Evolutionary conservation across 345 rosid species (phyloP).

Genomic region (Populus euphratica): DNA sequence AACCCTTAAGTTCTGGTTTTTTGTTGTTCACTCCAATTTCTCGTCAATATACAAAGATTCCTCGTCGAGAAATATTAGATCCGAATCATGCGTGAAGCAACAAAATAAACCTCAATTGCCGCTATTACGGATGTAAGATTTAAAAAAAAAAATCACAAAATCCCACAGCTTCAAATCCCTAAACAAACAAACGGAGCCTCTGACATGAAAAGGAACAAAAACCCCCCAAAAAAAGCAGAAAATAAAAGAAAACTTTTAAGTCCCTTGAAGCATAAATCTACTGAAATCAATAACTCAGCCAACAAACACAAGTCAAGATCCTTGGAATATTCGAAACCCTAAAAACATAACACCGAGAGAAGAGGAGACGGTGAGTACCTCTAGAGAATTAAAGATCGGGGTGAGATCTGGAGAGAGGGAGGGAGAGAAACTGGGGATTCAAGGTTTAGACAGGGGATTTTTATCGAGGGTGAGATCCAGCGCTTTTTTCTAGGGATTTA

Average conservation of each 20-base stretch:
- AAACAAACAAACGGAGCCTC: not conserved
- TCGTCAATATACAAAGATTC: not conserved
- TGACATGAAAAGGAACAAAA: not conserved
- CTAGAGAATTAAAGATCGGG: not conserved
- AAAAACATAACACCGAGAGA: not conserved
- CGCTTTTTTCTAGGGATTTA: not conserved
- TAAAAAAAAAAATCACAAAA: not conserved
- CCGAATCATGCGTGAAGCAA: not conserved
- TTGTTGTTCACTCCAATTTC: not conserved
- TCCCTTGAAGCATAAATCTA: not conserved
- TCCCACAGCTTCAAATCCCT: not conserved
- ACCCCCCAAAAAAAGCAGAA: not conserved
- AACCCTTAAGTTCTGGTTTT: not conserved
- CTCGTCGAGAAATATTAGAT: not conserved
- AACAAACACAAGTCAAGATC: not conserved
- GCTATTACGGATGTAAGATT: not conserved
- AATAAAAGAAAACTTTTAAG: not conserved
- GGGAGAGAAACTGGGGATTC: not conserved
- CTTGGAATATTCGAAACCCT: not conserved
- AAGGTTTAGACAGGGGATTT: not conserved
- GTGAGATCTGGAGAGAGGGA: not conserved
- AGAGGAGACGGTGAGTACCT: not conserved
- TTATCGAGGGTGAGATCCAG: not conserved
- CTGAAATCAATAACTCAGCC: not conserved
- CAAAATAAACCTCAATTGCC: not conserved